Base-by-base conservation (phyloP, 1,284 basidiomycete genomes). In the Ustilago sp. region DNA sequence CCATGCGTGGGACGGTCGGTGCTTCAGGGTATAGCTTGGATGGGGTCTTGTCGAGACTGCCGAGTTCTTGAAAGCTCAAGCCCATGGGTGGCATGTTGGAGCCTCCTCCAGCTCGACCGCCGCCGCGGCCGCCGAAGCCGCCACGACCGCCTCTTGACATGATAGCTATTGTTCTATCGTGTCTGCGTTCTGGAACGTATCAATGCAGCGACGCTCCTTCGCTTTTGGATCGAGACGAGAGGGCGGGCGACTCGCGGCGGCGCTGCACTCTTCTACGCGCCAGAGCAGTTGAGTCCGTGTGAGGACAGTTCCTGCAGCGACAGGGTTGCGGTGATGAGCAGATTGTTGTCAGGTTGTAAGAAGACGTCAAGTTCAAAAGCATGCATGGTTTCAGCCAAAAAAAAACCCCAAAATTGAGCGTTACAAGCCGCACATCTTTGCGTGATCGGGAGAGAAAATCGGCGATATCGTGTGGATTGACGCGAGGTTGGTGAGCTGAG, bases 11-110 rank as follows among this genome's bases (percentile, higher is more conserved):
- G 0, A 71, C 50, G 4, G 76, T 70, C 13, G 59, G 47, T 28
- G 61, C 53, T 41, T 77, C 77, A 6, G 77, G 77, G 34, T 79
- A 79, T 3, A 74, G 73, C 54, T 79, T 79, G 3, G 74, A 77
- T 32, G 77, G 77, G 7, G 77, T 74, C 62, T 79, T 79, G 63
- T 79, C 77, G 38, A 79, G 54, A n/a, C 43, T 65, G 6, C 68
- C 65, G 28, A 79, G 64, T 34, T 77, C 74, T 62, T 79, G 77
- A 32, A 79, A 71, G 60, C 63, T 70, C 15, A 77, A 71, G 13
- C 75, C 75, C 68, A 74, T 74, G 4, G 68, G 68, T 47, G 71
- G 71, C 68, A 70, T 64, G 54, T 70, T 74, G 50, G 65, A 65
- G 54, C 67, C 70, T 0, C 54, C 62, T 12, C 72, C 76, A 6